Percentiles rank a stretch among this genome's conserved stretches.
phyloP scores from a whole-genome alignment of 106 monocot genomes.

The Dendrobium huoshanense region DNA sequence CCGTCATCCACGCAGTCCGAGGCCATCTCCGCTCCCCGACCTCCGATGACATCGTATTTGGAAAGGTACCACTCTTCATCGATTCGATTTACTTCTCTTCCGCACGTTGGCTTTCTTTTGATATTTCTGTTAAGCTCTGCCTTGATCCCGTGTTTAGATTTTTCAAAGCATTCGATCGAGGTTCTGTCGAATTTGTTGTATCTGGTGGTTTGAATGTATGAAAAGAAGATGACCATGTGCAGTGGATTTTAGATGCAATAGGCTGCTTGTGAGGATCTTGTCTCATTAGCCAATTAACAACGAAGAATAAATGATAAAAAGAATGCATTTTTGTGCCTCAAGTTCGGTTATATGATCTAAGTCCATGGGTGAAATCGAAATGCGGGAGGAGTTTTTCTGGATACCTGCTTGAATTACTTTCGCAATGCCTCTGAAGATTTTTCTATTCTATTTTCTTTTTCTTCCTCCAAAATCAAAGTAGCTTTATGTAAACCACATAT shows the following conservation, averaged over 20 bases:
- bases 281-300: not conserved
- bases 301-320: no score
- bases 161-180: not conserved
- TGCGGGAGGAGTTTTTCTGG: not conserved
- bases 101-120: not conserved
- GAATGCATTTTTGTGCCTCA: not conserved
- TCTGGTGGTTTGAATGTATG: not conserved
- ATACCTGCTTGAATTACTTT: not conserved
- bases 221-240: not conserved
- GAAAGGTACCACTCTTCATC: constrained; percentile 39
- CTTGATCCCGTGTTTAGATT: not conserved
- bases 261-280: not conserved
- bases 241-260: not conserved
- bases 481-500: no score
- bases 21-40: constrained; percentile 71
- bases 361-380: not conserved
- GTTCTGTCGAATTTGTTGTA: not conserved
- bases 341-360: not conserved
- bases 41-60: constrained; percentile 70
- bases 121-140: not conserved
- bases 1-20: constrained; percentile 66
- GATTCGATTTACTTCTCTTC: not conserved
- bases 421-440: no score
- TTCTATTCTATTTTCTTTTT: no score
- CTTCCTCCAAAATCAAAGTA: no score